phyloP scores from a whole-genome alignment of 192 early-diverging fungal genomes.

The Diversispora eburnea region DNA sequence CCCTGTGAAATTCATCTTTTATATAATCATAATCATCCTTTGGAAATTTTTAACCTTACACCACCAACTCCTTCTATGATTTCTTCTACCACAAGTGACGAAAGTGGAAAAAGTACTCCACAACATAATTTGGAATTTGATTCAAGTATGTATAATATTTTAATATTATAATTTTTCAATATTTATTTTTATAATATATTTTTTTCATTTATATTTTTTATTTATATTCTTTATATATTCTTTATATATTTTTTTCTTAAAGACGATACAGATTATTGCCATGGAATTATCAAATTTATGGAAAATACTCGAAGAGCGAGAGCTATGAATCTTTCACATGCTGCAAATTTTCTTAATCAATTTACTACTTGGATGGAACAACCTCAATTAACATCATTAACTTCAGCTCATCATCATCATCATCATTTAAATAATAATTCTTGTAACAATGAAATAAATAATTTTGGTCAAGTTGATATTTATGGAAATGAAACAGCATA shows the following conservation, averaged over 20 bases:
- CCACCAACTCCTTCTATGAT: not conserved
- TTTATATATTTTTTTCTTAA: not conserved
- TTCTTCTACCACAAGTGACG: conserved; percentile 1
- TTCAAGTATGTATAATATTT: not conserved
- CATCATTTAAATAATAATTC: not conserved
- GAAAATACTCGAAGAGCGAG: conserved; percentile 1
- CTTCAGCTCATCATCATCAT: not conserved
- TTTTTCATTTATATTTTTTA: not conserved
- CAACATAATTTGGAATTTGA: conserved; percentile 22
- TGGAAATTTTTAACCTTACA: conserved; percentile 16
- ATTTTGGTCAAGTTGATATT: not conserved
- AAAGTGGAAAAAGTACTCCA: conserved; percentile 5
- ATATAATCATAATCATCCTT: conserved; percentile 27
- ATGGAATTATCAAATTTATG: conserved; percentile 16
- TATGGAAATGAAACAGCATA: not conserved
- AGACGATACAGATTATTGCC: conserved; percentile 10
- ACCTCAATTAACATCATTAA: not conserved
- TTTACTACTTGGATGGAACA: not conserved
- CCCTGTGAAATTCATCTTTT: conserved; percentile 22
- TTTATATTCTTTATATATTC: not conserved
- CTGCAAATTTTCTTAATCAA: conserved; percentile 11
- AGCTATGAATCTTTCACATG: not conserved
- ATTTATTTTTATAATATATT: not conserved
- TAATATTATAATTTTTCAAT: not conserved
- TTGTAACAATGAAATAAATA: not conserved